Base-by-base conservation (phyloP, 2,329 filamentous ascomycete genomes). In the Lachnellula hyalina region DNA sequence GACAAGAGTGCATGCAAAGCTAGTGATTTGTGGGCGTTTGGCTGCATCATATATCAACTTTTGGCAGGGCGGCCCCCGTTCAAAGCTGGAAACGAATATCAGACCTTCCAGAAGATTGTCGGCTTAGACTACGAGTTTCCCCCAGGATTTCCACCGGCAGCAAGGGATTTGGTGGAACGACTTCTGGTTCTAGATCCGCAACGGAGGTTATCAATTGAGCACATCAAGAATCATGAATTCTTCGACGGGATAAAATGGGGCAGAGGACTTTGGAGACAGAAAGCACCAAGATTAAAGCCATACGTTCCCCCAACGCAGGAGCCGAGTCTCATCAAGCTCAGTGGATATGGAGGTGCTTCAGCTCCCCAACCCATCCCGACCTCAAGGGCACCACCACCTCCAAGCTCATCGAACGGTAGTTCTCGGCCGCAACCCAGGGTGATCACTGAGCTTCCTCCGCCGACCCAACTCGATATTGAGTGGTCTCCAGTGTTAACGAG, bases 101-200 rank as follows among this genome's bases (percentile, higher is more conserved):
- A 94, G 68, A 99, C 94, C 0, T 99, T 99, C 68, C 94, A 99
- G 71, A 99, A 97, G 73, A 99, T 99, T 68, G 90, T 99, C 51
- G 87, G 82, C 34, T 78, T 99, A 44, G 93, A 99, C 52, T 99
- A 97, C 69, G 87, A 93, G 46, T 99, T 97, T 61, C 94, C 94
- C 0, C 74, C 83, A 28, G 91, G 90, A 1, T 99, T 99, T 64
- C 94, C 94, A 2, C 77, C 85, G 5, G 82, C 90, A 1, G 94
- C 94, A 19, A 85, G 86, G 57, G 94, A 99, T 71, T 77, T 99
- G 15, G 86, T 99, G 1, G 93, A 97, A 71, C 82, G 94, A 59
- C 83, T 96, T 45, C 77, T 99, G 14, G 93, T 99, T 1, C 76
- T 96, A 38, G 94, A 99, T 63, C 94, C 94, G 0, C 76, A 86